Conservation (phyloP, 1,284 basidiomycete genomes). For the Crepidotus sp. region DNA sequence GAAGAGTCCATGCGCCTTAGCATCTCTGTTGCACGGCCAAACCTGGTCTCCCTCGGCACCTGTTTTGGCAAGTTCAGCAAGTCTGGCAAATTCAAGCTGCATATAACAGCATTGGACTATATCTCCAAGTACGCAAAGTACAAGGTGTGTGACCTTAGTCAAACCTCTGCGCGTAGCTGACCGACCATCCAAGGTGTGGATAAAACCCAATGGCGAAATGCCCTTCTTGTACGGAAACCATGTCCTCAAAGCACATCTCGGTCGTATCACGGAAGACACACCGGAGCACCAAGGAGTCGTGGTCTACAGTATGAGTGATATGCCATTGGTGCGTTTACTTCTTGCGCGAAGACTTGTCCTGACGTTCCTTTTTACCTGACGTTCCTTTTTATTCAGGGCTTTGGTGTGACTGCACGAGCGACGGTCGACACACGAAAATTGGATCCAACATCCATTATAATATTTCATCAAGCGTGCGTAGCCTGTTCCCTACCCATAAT, state of each 20-base stretch:
- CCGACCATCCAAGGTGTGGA: slow-evolving; percentile 74
- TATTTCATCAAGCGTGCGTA: slow-evolving; percentile 95
- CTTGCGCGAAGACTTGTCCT: too few species aligned
- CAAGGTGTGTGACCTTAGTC: slow-evolving; percentile 54
- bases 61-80: slow-evolving; percentile 99
- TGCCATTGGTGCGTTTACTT: slow-evolving; percentile 62
- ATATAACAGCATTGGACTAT: slow-evolving; percentile 90
- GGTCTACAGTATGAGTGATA: slow-evolving; percentile 91
- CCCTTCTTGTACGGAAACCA: slow-evolving; percentile 99
- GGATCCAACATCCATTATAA: slow-evolving; percentile 96
- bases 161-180: background rate
- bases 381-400: slow-evolving; percentile 54
- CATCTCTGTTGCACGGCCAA: slow-evolving; percentile 87
- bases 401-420: slow-evolving; percentile 94
- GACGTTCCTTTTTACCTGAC: slow-evolving; percentile 3
- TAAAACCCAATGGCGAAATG: slow-evolving; percentile 99
- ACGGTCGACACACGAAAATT: slow-evolving; percentile 95
- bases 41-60: slow-evolving; percentile 89
- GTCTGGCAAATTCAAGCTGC: slow-evolving; percentile 95
- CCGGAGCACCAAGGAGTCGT: slow-evolving; percentile 99
- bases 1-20: slow-evolving; percentile 89
- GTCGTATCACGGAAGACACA: slow-evolving; percentile 98
- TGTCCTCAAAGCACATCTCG: slow-evolving; percentile 96
- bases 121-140: slow-evolving; percentile 96
- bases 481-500: slow-evolving; percentile 2